These are phyloP conservation scores for Trametes cinnabarina DNA, from an alignment of 768 basidiomycete species.

Conservation along the genomic window DNA sequence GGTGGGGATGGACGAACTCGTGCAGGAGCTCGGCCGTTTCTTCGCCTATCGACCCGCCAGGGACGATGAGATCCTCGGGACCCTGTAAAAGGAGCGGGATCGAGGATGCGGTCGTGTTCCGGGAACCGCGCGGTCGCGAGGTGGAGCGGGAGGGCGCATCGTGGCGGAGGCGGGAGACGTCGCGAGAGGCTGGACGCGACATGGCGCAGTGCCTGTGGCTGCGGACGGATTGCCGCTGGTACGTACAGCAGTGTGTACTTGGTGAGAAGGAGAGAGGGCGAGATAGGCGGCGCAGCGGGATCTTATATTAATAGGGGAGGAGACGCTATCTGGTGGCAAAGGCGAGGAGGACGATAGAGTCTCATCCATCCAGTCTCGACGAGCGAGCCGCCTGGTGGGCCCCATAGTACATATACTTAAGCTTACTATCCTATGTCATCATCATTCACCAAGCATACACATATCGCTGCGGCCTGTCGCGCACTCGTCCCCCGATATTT, in stretches of 20 bases:
- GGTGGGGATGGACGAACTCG: slow-evolving; percentile 42
- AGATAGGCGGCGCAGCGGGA: background rate
- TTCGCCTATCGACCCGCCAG: slow-evolving; percentile 49
- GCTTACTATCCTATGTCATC: slow-evolving; percentile 6
- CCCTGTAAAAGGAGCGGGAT: slow-evolving; percentile 25
- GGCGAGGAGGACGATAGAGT: background rate
- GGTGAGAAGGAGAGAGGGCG: background rate
- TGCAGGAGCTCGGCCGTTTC: slow-evolving; percentile 46
- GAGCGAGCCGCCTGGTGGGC: too few relatives aligned
- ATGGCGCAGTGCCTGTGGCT: background rate
- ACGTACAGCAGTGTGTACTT: background rate
- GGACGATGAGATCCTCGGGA: slow-evolving; percentile 39
- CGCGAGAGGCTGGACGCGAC: slow-evolving; percentile 12
- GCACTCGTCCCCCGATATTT: too few relatives aligned
- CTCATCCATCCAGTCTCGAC: too few relatives aligned
- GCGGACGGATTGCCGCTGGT: background rate
- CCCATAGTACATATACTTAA: too few relatives aligned
- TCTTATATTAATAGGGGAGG: background rate
- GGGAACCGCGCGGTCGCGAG: slow-evolving; percentile 19
- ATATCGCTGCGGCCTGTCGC: background rate
- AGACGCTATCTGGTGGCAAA: background rate
- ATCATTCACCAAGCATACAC: background rate
- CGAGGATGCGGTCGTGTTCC: slow-evolving; percentile 26
- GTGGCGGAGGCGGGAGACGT: slow-evolving; percentile 10
- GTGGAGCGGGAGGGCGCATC: background rate